These are phyloP conservation scores for Lachnellula cervina DNA, from an alignment of 2,329 filamentous ascomycete genomes.

Conservation along the genomic window DNA sequence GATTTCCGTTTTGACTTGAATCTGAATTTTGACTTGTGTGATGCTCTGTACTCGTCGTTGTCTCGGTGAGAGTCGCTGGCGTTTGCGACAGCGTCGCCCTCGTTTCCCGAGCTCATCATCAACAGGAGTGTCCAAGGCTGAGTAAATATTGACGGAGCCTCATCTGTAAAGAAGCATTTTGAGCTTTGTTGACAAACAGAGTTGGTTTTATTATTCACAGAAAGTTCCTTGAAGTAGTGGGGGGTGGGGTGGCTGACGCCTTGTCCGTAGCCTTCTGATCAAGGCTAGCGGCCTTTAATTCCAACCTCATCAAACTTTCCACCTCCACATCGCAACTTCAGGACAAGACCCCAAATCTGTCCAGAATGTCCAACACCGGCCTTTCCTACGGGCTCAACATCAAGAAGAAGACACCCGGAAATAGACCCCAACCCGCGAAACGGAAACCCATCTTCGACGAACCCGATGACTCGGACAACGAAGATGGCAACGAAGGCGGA, in stretches of 20 bases:
- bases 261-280: constrained; percentile 1
- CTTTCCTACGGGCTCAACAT: constrained; percentile 56
- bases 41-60: constrained; percentile 10
- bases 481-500: constrained; percentile 36
- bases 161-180: background rate
- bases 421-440: constrained; percentile 46
- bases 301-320: background rate
- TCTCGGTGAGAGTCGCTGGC: constrained; percentile 1
- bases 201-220: background rate
- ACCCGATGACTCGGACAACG: constrained; percentile 53
- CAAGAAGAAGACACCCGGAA: constrained; percentile 47
- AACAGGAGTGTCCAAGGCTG: background rate
- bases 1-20: constrained; percentile 28
- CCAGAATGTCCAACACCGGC: constrained; percentile 31
- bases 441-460: constrained; percentile 56
- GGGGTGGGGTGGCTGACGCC: background rate
- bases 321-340: no score
- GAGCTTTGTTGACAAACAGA: no score
- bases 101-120: constrained; percentile 16
- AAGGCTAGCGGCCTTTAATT: constrained; percentile 1
- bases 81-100: constrained; percentile 3
- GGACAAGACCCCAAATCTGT: no score
- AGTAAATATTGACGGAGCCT: background rate
- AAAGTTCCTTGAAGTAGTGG: background rate
- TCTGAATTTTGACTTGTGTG: constrained; percentile 24